Evolutionary conservation across 208 protist genomes (phyloP), one percentile per base, ranked within the genome.

Genomic region (Strigomonas culicis): DNA sequence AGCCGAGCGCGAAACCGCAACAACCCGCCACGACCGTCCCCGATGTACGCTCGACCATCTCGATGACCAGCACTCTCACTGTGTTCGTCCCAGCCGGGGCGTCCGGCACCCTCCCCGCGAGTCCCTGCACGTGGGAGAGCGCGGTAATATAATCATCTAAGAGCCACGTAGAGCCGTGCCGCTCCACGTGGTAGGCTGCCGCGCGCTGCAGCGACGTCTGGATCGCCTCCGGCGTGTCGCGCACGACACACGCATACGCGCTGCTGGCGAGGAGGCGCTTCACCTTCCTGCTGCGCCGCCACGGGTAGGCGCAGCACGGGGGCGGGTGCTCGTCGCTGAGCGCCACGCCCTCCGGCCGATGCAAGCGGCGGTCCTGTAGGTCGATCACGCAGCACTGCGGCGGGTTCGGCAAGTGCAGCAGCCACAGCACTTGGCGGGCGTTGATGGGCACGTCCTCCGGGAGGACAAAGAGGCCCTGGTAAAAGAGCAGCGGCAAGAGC

Each of bases 391-490:
- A 87, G 28, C 76, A 74, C n/a, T 58, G 52, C 17, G 49, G 13
- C 41, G 76, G 63, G 34, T 84, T 80, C 21, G 71, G 74, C 1
- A 93, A 49, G 4, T 71, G 25, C n/a, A 88, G 72, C 6, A 82
- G 63, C 44, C 76, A 73, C 15, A 74, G 58, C 17, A 59, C 53
- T 28, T 61, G 24, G 4, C 21, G 21, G 17, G 17, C 46, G 2
- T 46, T 27, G 22, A 77, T 31, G 28, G 66, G 46, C 15, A 82
- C 15, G 0, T 30, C 13, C 32, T 59, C n/a, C 4, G 83, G 80
- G 30, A 90, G 43, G 3, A 68, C 56, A 72, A 93, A 93, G 47
- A 93, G 75, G 34, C 75, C 80, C 63, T 85, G 63, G 59, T 88
- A 93, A 62, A 82, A 76, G 30, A 90, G 41, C 4, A 8, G 21